phyloP scores from a whole-genome alignment of 768 basidiomycete species.

The Psilocybe sp. region DNA sequence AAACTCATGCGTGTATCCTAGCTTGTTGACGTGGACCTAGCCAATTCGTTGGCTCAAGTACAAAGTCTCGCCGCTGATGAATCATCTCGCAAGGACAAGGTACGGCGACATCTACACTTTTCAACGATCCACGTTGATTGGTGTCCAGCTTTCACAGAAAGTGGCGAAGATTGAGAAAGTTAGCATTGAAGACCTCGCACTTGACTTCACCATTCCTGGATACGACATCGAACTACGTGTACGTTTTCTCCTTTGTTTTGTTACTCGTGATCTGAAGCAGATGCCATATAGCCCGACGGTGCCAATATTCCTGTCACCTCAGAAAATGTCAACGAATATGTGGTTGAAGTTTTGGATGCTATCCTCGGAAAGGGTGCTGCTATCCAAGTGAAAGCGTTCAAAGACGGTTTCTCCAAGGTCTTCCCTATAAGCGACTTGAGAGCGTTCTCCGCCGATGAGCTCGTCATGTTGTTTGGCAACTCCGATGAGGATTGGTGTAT shows the following conservation, averaged over 20 bases:
- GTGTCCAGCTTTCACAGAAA: constrained; percentile 48
- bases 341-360: constrained; percentile 81
- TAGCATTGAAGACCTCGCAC: constrained; percentile 80
- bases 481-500: constrained; percentile 96
- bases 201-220: constrained; percentile 97
- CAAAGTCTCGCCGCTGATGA: constrained; percentile 57
- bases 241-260: constrained; percentile 20
- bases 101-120: constrained; percentile 15
- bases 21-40: constrained; percentile 84
- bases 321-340: constrained; percentile 87
- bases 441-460: constrained; percentile 90
- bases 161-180: constrained; percentile 57
- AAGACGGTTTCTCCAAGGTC: constrained; percentile 92
- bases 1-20: constrained; percentile 24
- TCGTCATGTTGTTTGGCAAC: constrained; percentile 95
- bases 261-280: not conserved
- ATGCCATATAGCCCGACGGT: constrained; percentile 62
- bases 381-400: constrained; percentile 86
- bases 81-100: constrained; percentile 51
- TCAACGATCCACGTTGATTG: not conserved
- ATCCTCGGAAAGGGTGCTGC: constrained; percentile 80
- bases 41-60: constrained; percentile 80
- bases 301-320: constrained; percentile 78
- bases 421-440: constrained; percentile 90
- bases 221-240: constrained; percentile 91